Percentiles rank a stretch among this genome's conserved stretches.
These are phyloP conservation scores for Astrothelium macrocarpum DNA, from an alignment of 495 filamentous ascomycete species.

Conservation along the genomic window DNA sequence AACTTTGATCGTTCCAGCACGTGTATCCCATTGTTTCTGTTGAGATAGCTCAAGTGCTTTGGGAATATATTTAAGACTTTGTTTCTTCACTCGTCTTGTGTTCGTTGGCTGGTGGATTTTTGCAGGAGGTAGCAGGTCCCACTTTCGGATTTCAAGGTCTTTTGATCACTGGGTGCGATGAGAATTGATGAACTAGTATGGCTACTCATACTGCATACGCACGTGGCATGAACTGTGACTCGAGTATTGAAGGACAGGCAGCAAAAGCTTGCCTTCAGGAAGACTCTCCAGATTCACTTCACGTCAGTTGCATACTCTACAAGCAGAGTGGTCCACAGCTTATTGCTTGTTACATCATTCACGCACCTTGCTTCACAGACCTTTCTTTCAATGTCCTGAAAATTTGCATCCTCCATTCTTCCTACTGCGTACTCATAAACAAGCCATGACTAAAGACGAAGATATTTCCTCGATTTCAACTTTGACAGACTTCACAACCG, in stretches of 20 bases:
- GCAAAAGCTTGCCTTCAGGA: background rate
- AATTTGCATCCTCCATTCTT: background rate
- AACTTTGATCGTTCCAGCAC: background rate
- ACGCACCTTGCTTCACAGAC: background rate
- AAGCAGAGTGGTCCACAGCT: background rate
- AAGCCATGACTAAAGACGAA: background rate
- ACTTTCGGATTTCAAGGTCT: background rate
- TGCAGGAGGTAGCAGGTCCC: background rate
- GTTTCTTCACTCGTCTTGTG: background rate
- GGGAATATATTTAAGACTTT: background rate
- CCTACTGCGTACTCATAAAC: background rate
- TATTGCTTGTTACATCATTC: background rate
- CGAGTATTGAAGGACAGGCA: background rate
- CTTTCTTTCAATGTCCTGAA: background rate
- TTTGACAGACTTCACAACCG: background rate
- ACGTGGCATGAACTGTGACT: background rate
- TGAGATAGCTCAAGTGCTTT: background rate
- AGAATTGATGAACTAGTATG: background rate
- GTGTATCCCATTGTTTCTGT: background rate
- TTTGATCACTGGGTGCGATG: background rate
- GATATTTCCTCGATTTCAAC: slow-evolving; percentile 1
- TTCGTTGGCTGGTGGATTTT: background rate
- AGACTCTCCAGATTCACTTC: background rate
- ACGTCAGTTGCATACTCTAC: background rate
- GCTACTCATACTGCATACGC: background rate